Percentiles rank a stretch among this genome's conserved stretches.
phyloP scores from a whole-genome alignment of 2,329 filamentous ascomycete species.

The Epichloe sibirici region DNA sequence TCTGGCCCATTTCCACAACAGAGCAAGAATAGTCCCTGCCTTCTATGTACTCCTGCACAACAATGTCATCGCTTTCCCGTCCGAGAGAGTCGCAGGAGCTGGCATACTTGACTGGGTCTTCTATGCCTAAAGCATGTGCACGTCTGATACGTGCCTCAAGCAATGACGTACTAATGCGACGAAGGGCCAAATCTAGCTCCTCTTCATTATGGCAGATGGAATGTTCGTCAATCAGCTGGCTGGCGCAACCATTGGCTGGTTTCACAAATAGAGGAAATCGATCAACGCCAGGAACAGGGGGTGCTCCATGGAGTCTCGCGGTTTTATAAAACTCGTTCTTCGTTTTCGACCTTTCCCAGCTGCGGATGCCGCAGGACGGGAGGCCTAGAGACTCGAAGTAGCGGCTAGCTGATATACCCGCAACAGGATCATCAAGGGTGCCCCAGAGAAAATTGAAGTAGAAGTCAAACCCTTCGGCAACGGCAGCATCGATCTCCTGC shows the following conservation, averaged over 20 bases:
- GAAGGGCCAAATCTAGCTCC: neutral
- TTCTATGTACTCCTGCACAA: slow-evolving; percentile 1
- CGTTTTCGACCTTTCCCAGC: neutral
- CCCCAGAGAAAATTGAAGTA: slow-evolving; percentile 2
- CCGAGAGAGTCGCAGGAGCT: neutral
- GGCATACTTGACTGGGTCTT: neutral
- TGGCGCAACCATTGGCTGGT: neutral
- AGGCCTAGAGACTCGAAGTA: neutral
- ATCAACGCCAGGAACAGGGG: neutral
- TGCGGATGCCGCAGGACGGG: neutral
- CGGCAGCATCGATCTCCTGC: neutral
- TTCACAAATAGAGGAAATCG: slow-evolving; percentile 1
- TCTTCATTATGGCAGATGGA: neutral
- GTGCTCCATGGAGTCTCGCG: neutral
- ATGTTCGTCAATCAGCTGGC: neutral
- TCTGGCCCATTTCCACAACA: neutral
- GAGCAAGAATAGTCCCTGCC: neutral
- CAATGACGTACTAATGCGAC: neutral
- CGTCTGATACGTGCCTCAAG: neutral
- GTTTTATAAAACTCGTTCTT: neutral
- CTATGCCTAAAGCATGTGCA: neutral
- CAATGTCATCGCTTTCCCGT: neutral
- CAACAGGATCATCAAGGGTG: neutral
- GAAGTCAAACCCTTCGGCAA: slow-evolving; percentile 1
- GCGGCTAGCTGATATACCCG: neutral